Evolutionary conservation across 768 basidiomycete genomes (phyloP), one percentile per base, ranked within the genome.

Genomic region (Boletus patriciae): DNA sequence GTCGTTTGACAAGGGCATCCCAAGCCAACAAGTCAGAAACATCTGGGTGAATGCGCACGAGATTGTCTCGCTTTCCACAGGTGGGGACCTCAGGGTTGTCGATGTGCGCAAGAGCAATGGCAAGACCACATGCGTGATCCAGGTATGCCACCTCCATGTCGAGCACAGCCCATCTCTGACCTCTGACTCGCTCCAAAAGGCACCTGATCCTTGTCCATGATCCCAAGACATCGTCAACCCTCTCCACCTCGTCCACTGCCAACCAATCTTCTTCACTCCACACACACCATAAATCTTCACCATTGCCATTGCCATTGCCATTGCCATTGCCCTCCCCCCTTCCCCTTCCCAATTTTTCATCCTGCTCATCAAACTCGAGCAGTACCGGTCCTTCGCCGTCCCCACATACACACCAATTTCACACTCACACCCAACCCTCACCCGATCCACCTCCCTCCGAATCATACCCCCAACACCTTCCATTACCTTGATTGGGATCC

Each of bases 1-100:
- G 85, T 80, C 79, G 1, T 71, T 94, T n/a, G 93, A 92, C 12
- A 73, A 83, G 36, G 88, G 84, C n/a, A 73, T 96, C 29, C 75
- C 79, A 31, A 74, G 88, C 62, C 95, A 98, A 67, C 95, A 98
- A 76, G 79, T 91, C 27, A 95, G 95, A 29, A 90, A 88, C 61
- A 82, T 84, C n/a, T 97, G 92, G 92, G 86, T 78, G 50, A 83
- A 81, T 41, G 76, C 82, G 33, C 79, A 79, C 52, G 80, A 84
- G 55, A 83, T 97, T 50, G 85, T 92, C 37, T 94, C 92, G 5
- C 75, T 98, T 27, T 94, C 93, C 0, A 74, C 96, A 62, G 85
- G 83, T 0, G 94, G 95, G 15, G 82, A 85, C 53, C 77, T 98
- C 52, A 92, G 88, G 63, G 68, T 96, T 16, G 84, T 96, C 67